Percentiles rank a stretch among this genome's conserved stretches.
Conservation (phyloP, 495 filamentous ascomycete species). For the Neurospora sublineolata region DNA sequence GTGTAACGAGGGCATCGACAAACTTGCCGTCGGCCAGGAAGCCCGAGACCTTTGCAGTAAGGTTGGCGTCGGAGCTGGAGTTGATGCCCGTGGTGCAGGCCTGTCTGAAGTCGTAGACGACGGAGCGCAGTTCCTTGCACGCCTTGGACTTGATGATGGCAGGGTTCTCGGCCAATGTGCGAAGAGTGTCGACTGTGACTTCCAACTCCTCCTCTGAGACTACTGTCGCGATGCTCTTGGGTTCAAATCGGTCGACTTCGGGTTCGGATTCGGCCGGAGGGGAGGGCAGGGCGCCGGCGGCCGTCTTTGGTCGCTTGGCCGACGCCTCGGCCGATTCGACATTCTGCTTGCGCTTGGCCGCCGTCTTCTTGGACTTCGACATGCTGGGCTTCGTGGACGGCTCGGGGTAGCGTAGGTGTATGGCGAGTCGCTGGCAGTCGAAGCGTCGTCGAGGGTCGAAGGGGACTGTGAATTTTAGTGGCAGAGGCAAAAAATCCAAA, state of each 20-base stretch:
- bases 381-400: slow-evolving; percentile 2
- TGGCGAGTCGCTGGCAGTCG: neutral
- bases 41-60: slow-evolving; percentile 31
- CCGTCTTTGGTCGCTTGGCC: slow-evolving; percentile 21
- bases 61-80: slow-evolving; percentile 21
- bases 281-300: slow-evolving; percentile 15
- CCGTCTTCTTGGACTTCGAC: slow-evolving; percentile 17
- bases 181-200: slow-evolving; percentile 33
- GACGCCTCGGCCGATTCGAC: slow-evolving; percentile 6
- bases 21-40: slow-evolving; percentile 33
- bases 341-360: slow-evolving; percentile 15
- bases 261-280: slow-evolving; percentile 16
- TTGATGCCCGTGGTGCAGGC: slow-evolving; percentile 35
- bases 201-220: slow-evolving; percentile 35
- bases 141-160: slow-evolving; percentile 33
- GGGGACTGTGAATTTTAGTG: neutral
- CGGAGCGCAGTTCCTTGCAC: slow-evolving; percentile 34
- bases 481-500: neutral
- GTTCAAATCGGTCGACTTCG: slow-evolving; percentile 5
- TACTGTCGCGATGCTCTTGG: slow-evolving; percentile 23
- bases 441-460: neutral
- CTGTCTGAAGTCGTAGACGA: slow-evolving; percentile 35
- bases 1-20: slow-evolving; percentile 28
- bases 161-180: slow-evolving; percentile 27
- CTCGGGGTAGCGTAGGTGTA: neutral